Evolutionary conservation across 1,284 basidiomycete species (phyloP), one percentile per base, ranked within the genome.

Genomic region (Ceratobasidium sp.): DNA sequence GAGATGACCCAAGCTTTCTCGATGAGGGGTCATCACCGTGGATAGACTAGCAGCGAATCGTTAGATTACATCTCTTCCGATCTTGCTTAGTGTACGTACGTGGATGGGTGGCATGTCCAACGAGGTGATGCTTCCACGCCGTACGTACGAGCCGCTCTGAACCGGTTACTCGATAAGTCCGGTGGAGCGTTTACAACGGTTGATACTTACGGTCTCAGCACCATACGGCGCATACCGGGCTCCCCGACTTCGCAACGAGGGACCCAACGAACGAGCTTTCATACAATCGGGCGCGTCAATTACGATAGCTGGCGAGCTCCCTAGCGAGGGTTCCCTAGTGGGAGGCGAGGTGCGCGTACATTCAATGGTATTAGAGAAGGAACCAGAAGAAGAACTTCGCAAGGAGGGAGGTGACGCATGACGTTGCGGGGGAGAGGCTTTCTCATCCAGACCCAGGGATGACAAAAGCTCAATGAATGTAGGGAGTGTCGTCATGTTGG

Each of bases 401-500:
- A 47, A 20, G 12, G 54, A 56, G 42, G 38, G 38, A n/a, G 27
- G 67, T 47, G 53, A 50, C 42, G 53, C 43, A 38, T 49, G 53
- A 35, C 49, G 67, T 35, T 31, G 54, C 10, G 55, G 32, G 17
- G 52, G 25, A 27, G 69, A n/a, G 17, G 15, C 32, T 22, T 60
- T 55, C 20, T 70, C 69, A 31, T 52, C 56, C 12, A 70, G 58
- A 45, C 69, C 69, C 32, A 70, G 58, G 49, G 69, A 70, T 38
- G 52, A 38, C 57, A 70, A 62, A 55, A 70, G 69, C 50, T 70
- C 69, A 49, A 70, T 54, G 47, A 70, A 70, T 27, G 69, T 62
- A 55, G 69, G 69, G 49, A 70, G 58, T 25, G 69, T 68, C 31
- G 64, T 68, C 64, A 68, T 68, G 64, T 68, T 68, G 64, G 42